A percentile compares a stretch with the other conserved stretches of the same genome.
These are phyloP conservation scores for Zygoascus meyerae DNA, from an alignment of 1,139 yeast species.

Conservation along the genomic window DNA sequence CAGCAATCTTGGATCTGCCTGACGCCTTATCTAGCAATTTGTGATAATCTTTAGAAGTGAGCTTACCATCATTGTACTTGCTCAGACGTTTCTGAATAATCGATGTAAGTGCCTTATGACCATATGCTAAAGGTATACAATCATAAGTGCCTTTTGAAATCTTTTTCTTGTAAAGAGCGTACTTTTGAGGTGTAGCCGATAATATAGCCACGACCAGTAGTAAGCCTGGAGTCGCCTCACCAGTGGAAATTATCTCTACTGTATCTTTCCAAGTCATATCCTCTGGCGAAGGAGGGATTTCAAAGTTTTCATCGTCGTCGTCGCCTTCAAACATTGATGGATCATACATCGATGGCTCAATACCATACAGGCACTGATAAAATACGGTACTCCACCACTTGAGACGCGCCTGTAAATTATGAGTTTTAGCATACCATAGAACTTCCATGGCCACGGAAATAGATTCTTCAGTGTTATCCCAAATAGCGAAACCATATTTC, in stretches of 20 bases:
- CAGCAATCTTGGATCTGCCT: slow-evolving; percentile 21
- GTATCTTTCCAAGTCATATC: slow-evolving; percentile 20
- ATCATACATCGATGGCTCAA: slow-evolving; percentile 36
- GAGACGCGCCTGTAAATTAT: slow-evolving; percentile 41
- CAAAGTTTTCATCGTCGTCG: slow-evolving; percentile 22
- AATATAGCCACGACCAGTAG: slow-evolving; percentile 36
- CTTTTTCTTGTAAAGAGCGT: slow-evolving; percentile 18
- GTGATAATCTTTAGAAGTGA: slow-evolving; percentile 27
- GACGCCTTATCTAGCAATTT: slow-evolving; percentile 18
- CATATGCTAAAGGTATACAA: slow-evolving; percentile 17
- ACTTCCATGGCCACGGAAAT: slow-evolving; percentile 55
- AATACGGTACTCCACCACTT: slow-evolving; percentile 59
- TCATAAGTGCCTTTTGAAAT: slow-evolving; percentile 20
- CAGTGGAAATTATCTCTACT: slow-evolving; percentile 31
- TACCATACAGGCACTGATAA: slow-evolving; percentile 33
- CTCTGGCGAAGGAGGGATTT: slow-evolving; percentile 20
- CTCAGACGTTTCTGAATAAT: slow-evolving; percentile 23
- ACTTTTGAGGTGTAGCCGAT: slow-evolving; percentile 26
- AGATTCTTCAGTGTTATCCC: slow-evolving; percentile 51
- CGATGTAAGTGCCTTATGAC: slow-evolving; percentile 16
- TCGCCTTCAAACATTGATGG: slow-evolving; percentile 11
- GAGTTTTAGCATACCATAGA: slow-evolving; percentile 37
- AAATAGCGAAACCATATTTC: slow-evolving; percentile 66
- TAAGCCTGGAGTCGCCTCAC: slow-evolving; percentile 39
- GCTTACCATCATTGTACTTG: slow-evolving; percentile 29